These are phyloP conservation scores for Neonectria magnoliae DNA, from an alignment of 2,329 filamentous ascomycete species.

Conservation along the genomic window DNA sequence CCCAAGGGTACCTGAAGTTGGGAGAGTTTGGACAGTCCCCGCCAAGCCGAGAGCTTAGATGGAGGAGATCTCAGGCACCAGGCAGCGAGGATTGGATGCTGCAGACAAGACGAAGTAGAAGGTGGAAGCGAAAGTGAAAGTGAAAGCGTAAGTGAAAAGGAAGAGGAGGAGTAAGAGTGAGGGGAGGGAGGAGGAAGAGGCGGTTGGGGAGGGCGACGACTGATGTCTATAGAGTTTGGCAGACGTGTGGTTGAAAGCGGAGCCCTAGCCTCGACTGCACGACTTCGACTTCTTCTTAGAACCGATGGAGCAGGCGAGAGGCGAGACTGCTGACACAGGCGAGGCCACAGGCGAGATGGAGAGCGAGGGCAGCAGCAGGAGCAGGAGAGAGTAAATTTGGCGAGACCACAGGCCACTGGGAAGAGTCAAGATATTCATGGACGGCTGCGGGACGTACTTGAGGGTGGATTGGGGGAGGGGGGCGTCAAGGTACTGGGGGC, in stretches of 20 bases:
- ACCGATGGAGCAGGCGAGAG: not conserved
- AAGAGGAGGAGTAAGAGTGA: not conserved
- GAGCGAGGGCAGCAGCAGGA: not conserved
- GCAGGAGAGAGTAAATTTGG: slow-evolving; percentile 11
- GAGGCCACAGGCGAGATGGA: not conserved
- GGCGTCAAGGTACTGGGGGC: slow-evolving; percentile 25
- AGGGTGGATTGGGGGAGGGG: slow-evolving; percentile 1
- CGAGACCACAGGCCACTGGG: slow-evolving; percentile 15
- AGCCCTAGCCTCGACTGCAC: slow-evolving; percentile 14
- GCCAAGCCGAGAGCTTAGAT: slow-evolving; percentile 9
- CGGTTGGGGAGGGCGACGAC: slow-evolving; percentile 9
- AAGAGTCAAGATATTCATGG: slow-evolving; percentile 22
- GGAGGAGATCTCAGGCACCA: slow-evolving; percentile 18
- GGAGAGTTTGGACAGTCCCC: slow-evolving; percentile 17
- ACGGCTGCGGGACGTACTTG: slow-evolving; percentile 18
- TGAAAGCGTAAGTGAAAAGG: not conserved
- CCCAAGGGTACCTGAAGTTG: not conserved
- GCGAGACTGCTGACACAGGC: not conserved
- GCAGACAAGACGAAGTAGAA: not conserved
- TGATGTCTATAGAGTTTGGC: slow-evolving; percentile 22
- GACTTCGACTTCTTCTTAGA: not conserved
- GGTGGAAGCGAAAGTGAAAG: not conserved
- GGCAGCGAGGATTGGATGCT: slow-evolving; percentile 21
- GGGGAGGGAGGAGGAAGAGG: not conserved
- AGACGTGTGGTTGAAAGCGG: slow-evolving; percentile 17